Base-by-base conservation (phyloP, 2,329 filamentous ascomycete species). In the Claviceps maximensis region DNA sequence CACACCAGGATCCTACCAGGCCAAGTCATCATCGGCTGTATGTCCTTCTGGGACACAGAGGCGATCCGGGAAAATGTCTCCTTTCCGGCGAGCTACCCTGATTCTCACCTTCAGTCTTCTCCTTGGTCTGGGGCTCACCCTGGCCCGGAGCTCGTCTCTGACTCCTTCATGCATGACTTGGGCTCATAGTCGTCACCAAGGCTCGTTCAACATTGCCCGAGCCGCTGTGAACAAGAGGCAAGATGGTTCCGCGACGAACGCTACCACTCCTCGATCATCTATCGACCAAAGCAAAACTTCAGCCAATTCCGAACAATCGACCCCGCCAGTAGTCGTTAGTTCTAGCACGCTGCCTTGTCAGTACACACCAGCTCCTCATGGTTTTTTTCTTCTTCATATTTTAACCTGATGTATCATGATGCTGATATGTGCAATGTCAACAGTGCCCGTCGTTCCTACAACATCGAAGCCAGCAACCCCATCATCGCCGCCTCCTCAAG, bases 51-150 rank as follows among this genome's bases (percentile, higher is more conserved):
- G 51, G 12, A 13, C 47, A 15, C 41, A 31, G 29, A 31, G 31
- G 29, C 31, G 31, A 23, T 25, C 51, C 13, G 19, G 49, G 8
- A 58, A 51, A 31, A 60, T 61, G 59, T 45, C 58, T 17, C 47
- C 58, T 48, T n/a, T 56, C 42, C 53, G 54, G 21, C 52, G 56
- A 45, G 47, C 57, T 10, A 40, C 52, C 27, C 23, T 60, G 31
- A 51, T 58, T 42, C 9, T 64, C 48, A 54, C 59, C 42, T 55
- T 63, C 19, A 60, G 61, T 53, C 58, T 63, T 51, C 55, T 65
- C 51, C 55, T 64, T 15, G 60, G 61, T 47, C 54, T 63, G 41
- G 60, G 60, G 27, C 57, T 64, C 13, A 60, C 54, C 21, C 33
- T 53, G 36, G 52, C 51, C 38, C 38, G 45, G 40, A 25, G 52